Evolutionary conservation across 805 yeast genomes (phyloP), one percentile per base, ranked within the genome.

Genomic region (Hanseniaspora thailandica): DNA sequence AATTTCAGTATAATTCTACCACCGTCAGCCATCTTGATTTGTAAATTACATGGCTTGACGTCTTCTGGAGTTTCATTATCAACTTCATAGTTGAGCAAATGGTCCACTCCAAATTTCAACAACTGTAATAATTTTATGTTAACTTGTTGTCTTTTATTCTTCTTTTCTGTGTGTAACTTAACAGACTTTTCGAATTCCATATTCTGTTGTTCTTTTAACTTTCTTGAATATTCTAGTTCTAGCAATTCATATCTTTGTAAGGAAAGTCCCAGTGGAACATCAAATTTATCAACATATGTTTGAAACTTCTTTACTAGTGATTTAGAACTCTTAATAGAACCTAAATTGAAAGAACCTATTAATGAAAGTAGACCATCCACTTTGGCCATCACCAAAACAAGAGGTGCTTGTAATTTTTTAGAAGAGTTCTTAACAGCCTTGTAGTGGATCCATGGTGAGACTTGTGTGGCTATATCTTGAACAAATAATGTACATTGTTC

Each of bases 161-260:
- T 76, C 60, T 81, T 80, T 40, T 71, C 58, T 58, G 69, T 72
- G 65, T 85, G 93, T 45, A 69, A 71, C 34, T 73, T 67, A 48
- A 84, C 66, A 0, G 87, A 79, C 56, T 73, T 75, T 58, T 78
- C 74, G 61, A 79, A 85, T 19, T 86, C 86, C 47, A 70, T 68
- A 58, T 84, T 87, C 63, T 84, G 93, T 57, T 78, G 74, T 58
- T 77, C 75, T 58, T 78, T 74, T 19, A 84, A 67, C 28, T 75
- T 68, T 60, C 87, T 78, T 34, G 81, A 73, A 56, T 75, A 65
- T 43, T 75, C 76, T 47, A 78, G 68, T 55, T 83, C 86, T 54
- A 78, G 73, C 4, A 50, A 26, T n/a, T 50, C 54, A 20, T 50
- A 50, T 43, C 54, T 50, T n/a, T 50, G 54, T 12, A 43, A 28